Evolutionary conservation across 352 stramenopile species (phyloP), one percentile per base, ranked within the genome.

Genomic region (Ochromonadaceae sp.): DNA sequence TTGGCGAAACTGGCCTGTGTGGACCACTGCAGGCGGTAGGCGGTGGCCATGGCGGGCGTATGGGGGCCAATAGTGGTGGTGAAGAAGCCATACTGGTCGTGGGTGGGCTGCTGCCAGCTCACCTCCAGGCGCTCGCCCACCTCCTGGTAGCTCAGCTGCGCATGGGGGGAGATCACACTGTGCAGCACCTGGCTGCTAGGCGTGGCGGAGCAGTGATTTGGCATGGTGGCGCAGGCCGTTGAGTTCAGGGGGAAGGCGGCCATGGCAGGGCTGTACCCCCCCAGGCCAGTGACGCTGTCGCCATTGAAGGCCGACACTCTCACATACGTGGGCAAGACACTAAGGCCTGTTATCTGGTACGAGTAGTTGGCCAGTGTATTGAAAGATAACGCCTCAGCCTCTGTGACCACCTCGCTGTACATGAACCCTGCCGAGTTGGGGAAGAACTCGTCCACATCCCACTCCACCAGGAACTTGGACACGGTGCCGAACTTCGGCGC

Each of bases 401-500:
- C 65, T 0, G 55, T 28, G 0, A 86, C 66, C 0, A 91, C 74
- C 22, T 84, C 67, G 0, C 73, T 77, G 60, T 74, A 81, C 5
- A 68, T 71, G 0, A 68, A 70, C 55, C 26, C 55, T 22, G 17
- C 49, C 28, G 20, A 73, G 70, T 0, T 22, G n/a, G 76, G 76
- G 53, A 95, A 91, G 12, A 74, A 79, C 7, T 71, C 68, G 15
- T 75, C 67, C 5, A 73, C 76, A 59, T 95, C 88, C 88, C 89
- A 97, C 69, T 93, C 82, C 9, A 96, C 69, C 14, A 87, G 74
- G 60, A 93, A 93, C 67, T 93, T 80, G 43, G 80, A 84, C 59
- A 93, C 80, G 32, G 3, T 20, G 34, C 60, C 60, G 32, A 60
- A 68, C 15, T 34, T 43, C 20, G 71, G 69, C 36, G 46, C 22